phyloP scores from a whole-genome alignment of 1,284 basidiomycete species.

The Puccinia hordei region DNA sequence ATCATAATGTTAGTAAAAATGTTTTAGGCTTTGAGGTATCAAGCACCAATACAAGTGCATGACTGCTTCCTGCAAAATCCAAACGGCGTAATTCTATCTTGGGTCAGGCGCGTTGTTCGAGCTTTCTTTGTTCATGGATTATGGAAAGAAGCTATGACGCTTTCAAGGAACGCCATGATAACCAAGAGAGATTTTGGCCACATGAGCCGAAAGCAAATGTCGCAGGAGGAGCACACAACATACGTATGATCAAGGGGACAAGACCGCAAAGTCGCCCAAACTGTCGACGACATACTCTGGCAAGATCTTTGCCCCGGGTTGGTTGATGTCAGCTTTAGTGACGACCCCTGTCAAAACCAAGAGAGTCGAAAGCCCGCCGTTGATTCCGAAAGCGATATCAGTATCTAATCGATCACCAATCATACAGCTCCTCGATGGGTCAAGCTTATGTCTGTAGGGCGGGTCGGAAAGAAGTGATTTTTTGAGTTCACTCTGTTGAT shows the following conservation, averaged over 20 bases:
- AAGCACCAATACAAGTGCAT: too few relatives aligned
- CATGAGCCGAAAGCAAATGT: neutral
- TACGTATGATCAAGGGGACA: conserved; percentile 19
- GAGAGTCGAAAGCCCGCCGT: conserved; percentile 79
- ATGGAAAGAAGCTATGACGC: too few relatives aligned
- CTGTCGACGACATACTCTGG: conserved; percentile 80
- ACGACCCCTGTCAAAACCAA: conserved; percentile 95
- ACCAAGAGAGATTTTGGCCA: neutral
- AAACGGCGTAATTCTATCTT: too few relatives aligned
- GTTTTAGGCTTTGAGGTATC: too few relatives aligned
- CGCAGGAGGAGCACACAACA: neutral
- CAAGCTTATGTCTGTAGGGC: conserved; percentile 73
- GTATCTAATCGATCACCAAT: conserved; percentile 92
- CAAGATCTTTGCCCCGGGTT: conserved; percentile 71
- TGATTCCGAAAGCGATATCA: conserved; percentile 87
- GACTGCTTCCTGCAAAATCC: too few relatives aligned
- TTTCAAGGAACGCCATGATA: neutral
- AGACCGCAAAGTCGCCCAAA: conserved; percentile 70
- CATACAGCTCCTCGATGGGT: conserved; percentile 84
- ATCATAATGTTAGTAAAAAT: too few relatives aligned
- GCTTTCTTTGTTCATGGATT: too few relatives aligned
- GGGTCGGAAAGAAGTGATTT: neutral
- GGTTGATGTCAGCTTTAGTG: conserved; percentile 70
- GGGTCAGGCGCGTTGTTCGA: too few relatives aligned
- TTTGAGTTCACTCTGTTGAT: too few relatives aligned